Percentiles rank a stretch among this genome's conserved stretches.
phyloP scores from a whole-genome alignment of 176 grass and related monocot genomes.

The Avena eriantha region DNA sequence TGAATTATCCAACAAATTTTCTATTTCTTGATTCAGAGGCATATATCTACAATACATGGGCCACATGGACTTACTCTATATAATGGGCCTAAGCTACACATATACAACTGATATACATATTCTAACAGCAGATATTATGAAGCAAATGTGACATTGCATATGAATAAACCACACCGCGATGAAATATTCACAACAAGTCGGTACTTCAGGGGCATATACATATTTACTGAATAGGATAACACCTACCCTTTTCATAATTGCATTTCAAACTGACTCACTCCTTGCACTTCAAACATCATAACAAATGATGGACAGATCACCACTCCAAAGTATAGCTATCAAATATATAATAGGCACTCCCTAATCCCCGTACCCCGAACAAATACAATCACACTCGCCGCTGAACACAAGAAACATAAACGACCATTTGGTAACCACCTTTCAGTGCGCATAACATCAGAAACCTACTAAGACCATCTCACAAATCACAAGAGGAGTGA shows the following conservation, averaged over 20 bases:
- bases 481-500: not conserved
- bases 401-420: not conserved
- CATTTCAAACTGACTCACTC: not conserved
- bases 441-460: conserved; percentile 14
- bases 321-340: not conserved
- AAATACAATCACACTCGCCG: not conserved
- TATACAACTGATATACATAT: too few species aligned
- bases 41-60: too few species aligned
- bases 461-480: conserved; percentile 29
- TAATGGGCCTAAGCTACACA: too few species aligned
- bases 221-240: not conserved
- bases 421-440: not conserved
- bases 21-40: too few species aligned
- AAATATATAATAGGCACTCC: not conserved
- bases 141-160: not conserved
- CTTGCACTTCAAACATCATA: not conserved
- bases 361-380: not conserved
- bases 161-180: not conserved
- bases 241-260: not conserved
- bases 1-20: too few species aligned
- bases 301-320: not conserved
- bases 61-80: too few species aligned
- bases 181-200: not conserved
- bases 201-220: not conserved
- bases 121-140: not conserved